Conservation (phyloP, 1,284 basidiomycete species). For the Exobasidium rhododendri region DNA sequence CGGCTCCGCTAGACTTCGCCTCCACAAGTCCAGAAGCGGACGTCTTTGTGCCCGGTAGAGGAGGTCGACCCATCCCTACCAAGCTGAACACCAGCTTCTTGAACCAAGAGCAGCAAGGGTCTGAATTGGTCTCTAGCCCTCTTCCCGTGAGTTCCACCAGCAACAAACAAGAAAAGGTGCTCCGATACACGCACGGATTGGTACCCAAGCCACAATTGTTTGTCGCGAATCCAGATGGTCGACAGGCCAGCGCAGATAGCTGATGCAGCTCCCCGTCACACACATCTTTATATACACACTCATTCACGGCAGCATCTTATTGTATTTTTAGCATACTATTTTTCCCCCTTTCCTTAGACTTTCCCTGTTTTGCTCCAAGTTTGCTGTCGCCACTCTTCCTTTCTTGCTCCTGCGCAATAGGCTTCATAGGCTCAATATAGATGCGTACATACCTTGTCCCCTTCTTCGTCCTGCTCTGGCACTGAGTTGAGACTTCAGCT, state of each 20-base stretch:
- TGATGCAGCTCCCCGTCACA: background rate
- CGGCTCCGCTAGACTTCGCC: background rate
- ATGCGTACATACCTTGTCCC: too few relatives aligned
- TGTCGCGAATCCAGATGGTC: conserved; percentile 41
- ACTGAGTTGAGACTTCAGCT: too few relatives aligned
- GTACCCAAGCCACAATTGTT: conserved; percentile 40
- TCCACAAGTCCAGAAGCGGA: background rate
- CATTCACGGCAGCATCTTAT: too few relatives aligned
- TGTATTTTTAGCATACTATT: too few relatives aligned
- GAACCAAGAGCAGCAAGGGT: background rate
- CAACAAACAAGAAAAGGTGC: conserved; percentile 1
- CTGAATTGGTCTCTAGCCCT: background rate
- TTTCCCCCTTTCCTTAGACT: too few relatives aligned
- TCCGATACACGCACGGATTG: conserved; percentile 24
- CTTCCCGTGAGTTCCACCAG: background rate
- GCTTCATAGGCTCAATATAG: too few relatives aligned
- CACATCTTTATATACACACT: too few relatives aligned
- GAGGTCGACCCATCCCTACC: conserved; percentile 10
- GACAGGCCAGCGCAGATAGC: conserved; percentile 1
- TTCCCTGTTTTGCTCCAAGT: too few relatives aligned
- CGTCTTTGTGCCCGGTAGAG: conserved; percentile 8
- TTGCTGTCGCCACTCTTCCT: too few relatives aligned
- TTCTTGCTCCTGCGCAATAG: too few relatives aligned
- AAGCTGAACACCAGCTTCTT: background rate
- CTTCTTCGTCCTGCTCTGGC: too few relatives aligned